phyloP scores from a whole-genome alignment of 495 filamentous ascomycete species.

The Aspergillus hancockii region DNA sequence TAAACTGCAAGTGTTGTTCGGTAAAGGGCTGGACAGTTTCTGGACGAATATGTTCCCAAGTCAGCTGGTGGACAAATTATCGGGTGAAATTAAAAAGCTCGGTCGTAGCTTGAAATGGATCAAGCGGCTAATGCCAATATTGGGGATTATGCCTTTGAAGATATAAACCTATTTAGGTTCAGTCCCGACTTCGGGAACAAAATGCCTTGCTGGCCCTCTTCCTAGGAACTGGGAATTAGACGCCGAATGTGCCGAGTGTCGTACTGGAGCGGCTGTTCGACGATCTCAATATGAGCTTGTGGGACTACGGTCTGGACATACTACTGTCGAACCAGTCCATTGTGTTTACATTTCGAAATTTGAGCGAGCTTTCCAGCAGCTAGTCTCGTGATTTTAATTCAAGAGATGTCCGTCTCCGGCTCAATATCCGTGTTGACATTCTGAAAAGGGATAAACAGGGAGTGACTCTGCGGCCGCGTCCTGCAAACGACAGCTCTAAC shows the following conservation, averaged over 20 bases:
- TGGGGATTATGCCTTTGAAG: conserved; percentile 74
- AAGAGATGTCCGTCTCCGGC: conserved; percentile 64
- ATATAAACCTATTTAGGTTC: conserved; percentile 67
- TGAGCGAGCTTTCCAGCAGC: conserved; percentile 68
- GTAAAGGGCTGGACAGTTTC: conserved; percentile 69
- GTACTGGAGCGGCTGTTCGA: conserved; percentile 77
- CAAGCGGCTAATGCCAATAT: conserved; percentile 67
- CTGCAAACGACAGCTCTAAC: not conserved
- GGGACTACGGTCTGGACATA: conserved; percentile 72
- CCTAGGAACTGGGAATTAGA: conserved; percentile 77
- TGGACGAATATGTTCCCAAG: conserved; percentile 84
- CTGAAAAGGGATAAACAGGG: conserved; percentile 57
- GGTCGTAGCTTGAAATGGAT: conserved; percentile 64
- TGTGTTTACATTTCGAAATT: conserved; percentile 81
- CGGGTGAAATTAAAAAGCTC: conserved; percentile 67
- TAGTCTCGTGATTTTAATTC: conserved; percentile 63
- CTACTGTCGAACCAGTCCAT: conserved; percentile 69
- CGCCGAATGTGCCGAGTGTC: conserved; percentile 71
- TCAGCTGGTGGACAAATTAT: conserved; percentile 60
- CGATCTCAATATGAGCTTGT: conserved; percentile 72
- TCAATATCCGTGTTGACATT: conserved; percentile 63
- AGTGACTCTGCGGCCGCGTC: conserved; percentile 41
- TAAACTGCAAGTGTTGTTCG: conserved; percentile 78
- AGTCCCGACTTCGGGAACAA: conserved; percentile 72
- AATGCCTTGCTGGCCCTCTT: conserved; percentile 82